Evolutionary conservation across 108 stramenopile genomes (phyloP), one percentile per base, ranked within the genome.

Genomic region (Cyclostephanos invisitatus): DNA sequence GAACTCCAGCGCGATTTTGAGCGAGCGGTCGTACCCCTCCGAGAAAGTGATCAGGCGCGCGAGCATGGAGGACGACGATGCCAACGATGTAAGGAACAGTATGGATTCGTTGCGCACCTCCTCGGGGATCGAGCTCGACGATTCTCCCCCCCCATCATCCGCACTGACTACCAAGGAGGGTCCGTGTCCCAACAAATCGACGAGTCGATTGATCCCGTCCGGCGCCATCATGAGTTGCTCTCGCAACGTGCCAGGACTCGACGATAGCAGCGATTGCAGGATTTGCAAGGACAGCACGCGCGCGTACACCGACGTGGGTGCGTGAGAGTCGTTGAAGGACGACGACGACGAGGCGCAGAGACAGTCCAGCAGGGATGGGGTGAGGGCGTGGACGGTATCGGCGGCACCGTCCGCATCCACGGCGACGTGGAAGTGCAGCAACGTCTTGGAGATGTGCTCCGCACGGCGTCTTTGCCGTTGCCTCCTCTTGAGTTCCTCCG

Each of bases 61-160:
- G 56, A 86, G 75, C 2, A 82, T 56, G 10, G 89, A 70, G 7
- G 75, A 70, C 22, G 74, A 69, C n/a, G 74, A 68, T 11, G 88
- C 85, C 27, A 89, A 57, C 4, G 73, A 42, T n/a, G 73, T 72
- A 11, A 87, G 77, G 44, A 93, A 77, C 10, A 78, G 53, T 62
- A 93, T 66, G 44, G 89, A 86, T 46, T 89, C 72, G 67, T 89
- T 87, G 7, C 89, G 83, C n/a, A 93, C 86, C 73, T 84, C 85
- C 22, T 85, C 84, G 12, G 75, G 72, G 60, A 72, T 60, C 24
- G 46, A 46, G 15, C 14, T 21, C 48, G 63, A 15, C 44, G 59
- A 36, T 57, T 36, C 29, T 70, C 47, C 28, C 7, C 40, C 17
- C 2, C 20, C 36, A 5, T 15, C 28, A 8, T 2, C 50, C 14